phyloP scores from a whole-genome alignment of 495 filamentous ascomycete genomes.

The Geopyxis carbonaria region DNA sequence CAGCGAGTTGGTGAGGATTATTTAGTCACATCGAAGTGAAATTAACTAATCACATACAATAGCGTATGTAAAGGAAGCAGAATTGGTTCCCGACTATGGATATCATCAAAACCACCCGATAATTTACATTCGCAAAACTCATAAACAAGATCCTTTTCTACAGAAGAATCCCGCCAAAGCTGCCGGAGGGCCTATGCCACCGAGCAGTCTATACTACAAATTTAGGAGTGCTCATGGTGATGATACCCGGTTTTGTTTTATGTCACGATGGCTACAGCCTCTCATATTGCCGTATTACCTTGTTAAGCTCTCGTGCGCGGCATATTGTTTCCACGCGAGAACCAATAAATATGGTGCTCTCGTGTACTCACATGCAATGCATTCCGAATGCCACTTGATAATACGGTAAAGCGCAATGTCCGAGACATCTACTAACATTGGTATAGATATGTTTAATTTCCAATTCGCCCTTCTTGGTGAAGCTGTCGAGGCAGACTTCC shows the following conservation, averaged over 20 bases:
- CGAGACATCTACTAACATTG: not conserved
- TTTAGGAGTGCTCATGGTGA: constrained; percentile 15
- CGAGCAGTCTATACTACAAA: constrained; percentile 12
- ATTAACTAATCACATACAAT: not conserved
- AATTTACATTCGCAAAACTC: constrained; percentile 13
- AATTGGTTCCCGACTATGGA: constrained; percentile 18
- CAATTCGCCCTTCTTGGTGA: constrained; percentile 19
- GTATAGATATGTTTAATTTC: constrained; percentile 19
- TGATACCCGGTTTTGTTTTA: too few species aligned
- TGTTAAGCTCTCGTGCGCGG: too few species aligned
- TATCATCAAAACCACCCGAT: constrained; percentile 17
- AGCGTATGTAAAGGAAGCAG: constrained; percentile 12
- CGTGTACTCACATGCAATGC: too few species aligned
- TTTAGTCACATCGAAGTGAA: not conserved
- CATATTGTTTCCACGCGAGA: too few species aligned
- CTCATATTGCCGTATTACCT: too few species aligned
- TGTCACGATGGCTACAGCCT: too few species aligned
- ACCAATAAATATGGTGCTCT: too few species aligned
- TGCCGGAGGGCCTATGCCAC: constrained; percentile 5
- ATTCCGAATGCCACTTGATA: not conserved
- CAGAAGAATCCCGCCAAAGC: constrained; percentile 1
- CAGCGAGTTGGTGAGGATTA: constrained; percentile 8
- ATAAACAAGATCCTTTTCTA: constrained; percentile 1
- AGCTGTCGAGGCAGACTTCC: constrained; percentile 16
- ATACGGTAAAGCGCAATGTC: not conserved